Evolutionary conservation across 495 filamentous ascomycete genomes (phyloP).

Genomic region (Elasticomyces elasticus): DNA sequence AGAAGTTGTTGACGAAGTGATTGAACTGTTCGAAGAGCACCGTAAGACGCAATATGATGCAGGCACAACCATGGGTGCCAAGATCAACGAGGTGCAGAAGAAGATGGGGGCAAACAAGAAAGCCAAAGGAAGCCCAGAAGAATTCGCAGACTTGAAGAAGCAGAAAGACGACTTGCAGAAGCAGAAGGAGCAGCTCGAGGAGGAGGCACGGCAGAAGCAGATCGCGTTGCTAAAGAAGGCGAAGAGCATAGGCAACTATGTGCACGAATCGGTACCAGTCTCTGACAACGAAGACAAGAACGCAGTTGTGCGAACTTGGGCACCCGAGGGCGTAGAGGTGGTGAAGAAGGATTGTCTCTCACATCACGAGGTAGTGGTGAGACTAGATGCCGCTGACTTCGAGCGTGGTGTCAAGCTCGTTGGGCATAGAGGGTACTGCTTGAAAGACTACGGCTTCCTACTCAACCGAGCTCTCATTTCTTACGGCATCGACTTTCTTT

Average conservation of each 20-base stretch:
- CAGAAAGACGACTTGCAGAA: conserved; percentile 68
- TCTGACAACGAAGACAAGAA: conserved; percentile 88
- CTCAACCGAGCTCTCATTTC: conserved; percentile 86
- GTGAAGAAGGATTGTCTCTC: conserved; percentile 67
- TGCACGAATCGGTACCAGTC: conserved; percentile 85
- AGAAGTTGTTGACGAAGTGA: conserved; percentile 80
- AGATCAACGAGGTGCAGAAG: conserved; percentile 81
- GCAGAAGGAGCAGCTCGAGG: conserved; percentile 67
- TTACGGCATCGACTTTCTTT: conserved; percentile 85
- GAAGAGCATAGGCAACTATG: conserved; percentile 82
- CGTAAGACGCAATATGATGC: conserved; percentile 68
- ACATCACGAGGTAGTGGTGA: conserved; percentile 86
- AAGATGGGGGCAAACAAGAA: conserved; percentile 89
- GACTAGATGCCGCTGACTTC: conserved; percentile 85
- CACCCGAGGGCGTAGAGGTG: conserved; percentile 57
- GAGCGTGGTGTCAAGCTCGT: conserved; percentile 91
- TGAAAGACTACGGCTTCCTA: conserved; percentile 85
- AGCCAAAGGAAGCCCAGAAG: conserved; percentile 73
- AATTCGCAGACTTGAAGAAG: conserved; percentile 48
- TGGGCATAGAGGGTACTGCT: conserved; percentile 88
- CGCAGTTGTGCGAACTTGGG: conserved; percentile 62
- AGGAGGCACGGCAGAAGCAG: conserved; percentile 64
- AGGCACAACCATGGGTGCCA: conserved; percentile 58
- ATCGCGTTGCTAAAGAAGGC: conserved; percentile 61
- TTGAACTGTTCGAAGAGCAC: conserved; percentile 78